Percentiles rank a stretch among this genome's conserved stretches.
Evolutionary conservation across 23 red algal species (phyloP).

Genomic region (Gracilaria caudata): DNA sequence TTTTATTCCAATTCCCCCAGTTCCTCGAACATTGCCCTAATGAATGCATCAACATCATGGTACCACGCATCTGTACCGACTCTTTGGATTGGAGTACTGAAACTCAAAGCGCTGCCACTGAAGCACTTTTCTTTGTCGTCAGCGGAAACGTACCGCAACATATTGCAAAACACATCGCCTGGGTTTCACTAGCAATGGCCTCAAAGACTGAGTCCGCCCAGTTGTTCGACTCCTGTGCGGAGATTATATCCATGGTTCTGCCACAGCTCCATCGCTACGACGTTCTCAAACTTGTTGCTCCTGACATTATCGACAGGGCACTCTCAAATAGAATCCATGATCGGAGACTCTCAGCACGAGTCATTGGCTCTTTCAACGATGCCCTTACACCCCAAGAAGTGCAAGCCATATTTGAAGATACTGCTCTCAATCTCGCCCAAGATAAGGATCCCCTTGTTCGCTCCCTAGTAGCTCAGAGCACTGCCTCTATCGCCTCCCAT

Average conservation of each 20-base stretch:
- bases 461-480: conserved; percentile 71
- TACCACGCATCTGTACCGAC: conserved; percentile 68
- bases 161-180: conserved; percentile 56
- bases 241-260: conserved; percentile 74
- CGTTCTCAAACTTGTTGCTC: conserved; percentile 55
- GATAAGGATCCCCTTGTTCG: conserved; percentile 62
- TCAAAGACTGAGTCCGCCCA: conserved; percentile 34
- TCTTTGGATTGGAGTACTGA: conserved; percentile 12
- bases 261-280: conserved; percentile 59
- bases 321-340: conserved; percentile 26
- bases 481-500: conserved; percentile 32
- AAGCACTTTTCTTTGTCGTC: conserved; percentile 74
- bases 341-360: conserved; percentile 61
- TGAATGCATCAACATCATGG: conserved; percentile 70
- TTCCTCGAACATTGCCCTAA: conserved; percentile 77
- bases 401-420: conserved; percentile 51
- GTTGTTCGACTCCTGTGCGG: conserved; percentile 73
- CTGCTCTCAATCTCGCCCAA: conserved; percentile 41
- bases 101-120: conserved; percentile 62
- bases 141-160: conserved; percentile 28
- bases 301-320: conserved; percentile 52
- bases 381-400: conserved; percentile 25
- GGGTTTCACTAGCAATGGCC: conserved; percentile 45
- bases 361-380: conserved; percentile 69
- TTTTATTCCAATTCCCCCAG: conserved; percentile 78